phyloP scores from a whole-genome alignment of 2,329 filamentous ascomycete species.

The Beauveria sp. region DNA sequence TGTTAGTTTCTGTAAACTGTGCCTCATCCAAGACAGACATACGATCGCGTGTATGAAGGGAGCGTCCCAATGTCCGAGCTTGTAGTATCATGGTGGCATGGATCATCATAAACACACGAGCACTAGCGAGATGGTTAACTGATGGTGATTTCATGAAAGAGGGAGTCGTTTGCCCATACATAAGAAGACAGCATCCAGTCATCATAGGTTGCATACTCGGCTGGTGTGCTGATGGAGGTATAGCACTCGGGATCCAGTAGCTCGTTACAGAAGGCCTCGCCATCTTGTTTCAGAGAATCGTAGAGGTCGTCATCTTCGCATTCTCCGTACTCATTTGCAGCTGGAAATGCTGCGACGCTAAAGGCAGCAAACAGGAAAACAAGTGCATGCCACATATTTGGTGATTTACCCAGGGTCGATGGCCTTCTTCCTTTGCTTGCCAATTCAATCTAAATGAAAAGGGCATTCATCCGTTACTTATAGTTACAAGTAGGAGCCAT shows the following conservation, averaged over 20 bases:
- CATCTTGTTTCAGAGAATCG: slow-evolving; percentile 21
- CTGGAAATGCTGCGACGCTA: slow-evolving; percentile 9
- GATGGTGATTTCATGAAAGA: not conserved
- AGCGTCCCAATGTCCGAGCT: not conserved
- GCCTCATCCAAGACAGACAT: not conserved
- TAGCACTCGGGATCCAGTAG: slow-evolving; percentile 19
- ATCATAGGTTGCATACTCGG: slow-evolving; percentile 22
- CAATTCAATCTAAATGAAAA: no score
- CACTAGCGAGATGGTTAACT: not conserved
- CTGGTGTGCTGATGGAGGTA: slow-evolving; percentile 18
- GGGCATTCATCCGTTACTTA: not conserved
- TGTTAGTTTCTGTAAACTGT: not conserved
- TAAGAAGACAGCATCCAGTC: slow-evolving; percentile 24
- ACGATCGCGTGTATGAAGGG: not conserved
- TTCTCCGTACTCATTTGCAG: slow-evolving; percentile 12
- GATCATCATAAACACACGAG: slow-evolving; percentile 2
- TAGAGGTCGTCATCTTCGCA: slow-evolving; percentile 25
- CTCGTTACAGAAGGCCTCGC: slow-evolving; percentile 22
- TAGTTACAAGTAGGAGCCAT: not conserved
- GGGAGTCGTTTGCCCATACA: slow-evolving; percentile 16
- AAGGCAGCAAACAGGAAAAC: not conserved
- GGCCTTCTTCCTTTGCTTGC: not conserved
- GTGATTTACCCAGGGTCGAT: not conserved
- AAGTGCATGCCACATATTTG: not conserved
- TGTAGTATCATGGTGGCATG: slow-evolving; percentile 3